Base-by-base conservation (phyloP, 352 stramenopile genomes). In the Phytopythium chamaehyphon region DNA sequence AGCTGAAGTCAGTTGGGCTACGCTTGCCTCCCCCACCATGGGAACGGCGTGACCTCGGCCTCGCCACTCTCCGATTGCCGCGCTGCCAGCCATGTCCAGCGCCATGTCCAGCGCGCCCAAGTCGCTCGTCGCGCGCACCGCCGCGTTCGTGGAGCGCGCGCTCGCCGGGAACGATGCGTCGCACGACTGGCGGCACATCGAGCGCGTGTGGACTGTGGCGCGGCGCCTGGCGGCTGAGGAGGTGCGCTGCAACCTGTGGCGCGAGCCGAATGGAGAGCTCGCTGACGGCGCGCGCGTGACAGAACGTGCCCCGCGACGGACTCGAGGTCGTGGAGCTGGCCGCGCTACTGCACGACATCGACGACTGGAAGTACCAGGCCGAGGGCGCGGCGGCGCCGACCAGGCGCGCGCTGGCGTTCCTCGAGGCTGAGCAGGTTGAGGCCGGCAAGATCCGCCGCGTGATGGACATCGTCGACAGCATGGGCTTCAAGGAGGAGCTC, bases 351-450 rank as follows among this genome's bases (percentile, higher is more conserved):
- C 88, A 96, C 58, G 88, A 96, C 57, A 90, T 96, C 49, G 83
- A 96, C 54, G 88, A 96, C 67, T 93, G 83, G 78, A 96, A 96
- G 63, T 93, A 93, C 59, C 70, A 89, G 61, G 70, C 48, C 28
- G 28, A 33, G 5, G 67, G 74, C 19, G 51, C 55, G 26, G 69
- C 76, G 18, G 69, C 66, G 11, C 57, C 63, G 33, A 88, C 64
- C 19, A 87, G 87, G 61, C 79, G 77, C 11, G 78, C 78, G 22
- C 59, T 76, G 46, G 53, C 57, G 16, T 90, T 90, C 44, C 37
- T 93, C 18, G 51, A 73, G 42, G 72, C 72, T 23, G 60, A 93
- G 57, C 48, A 62, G 21, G 69, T 90, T 7, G 7, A 66, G 2
- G 52, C 48, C 4, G 66, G 74, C 36, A 90, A 75, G 57, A 73